Evolutionary conservation across 345 rosid genomes (phyloP).

Genomic region (Bruguiera sexangula): DNA sequence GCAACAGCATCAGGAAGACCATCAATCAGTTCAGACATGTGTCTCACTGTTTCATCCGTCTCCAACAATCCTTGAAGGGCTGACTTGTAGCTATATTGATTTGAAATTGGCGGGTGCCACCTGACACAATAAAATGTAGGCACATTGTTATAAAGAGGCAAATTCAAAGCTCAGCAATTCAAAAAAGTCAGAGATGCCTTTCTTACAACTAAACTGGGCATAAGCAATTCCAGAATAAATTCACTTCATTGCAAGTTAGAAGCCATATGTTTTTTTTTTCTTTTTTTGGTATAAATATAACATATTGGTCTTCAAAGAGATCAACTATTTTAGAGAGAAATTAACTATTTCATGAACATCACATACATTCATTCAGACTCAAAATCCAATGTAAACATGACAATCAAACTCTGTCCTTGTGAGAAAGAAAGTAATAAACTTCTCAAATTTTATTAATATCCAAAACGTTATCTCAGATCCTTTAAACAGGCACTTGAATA

Average conservation of each 20-base stretch:
- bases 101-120: slow-evolving; percentile 5
- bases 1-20: slow-evolving; percentile 94
- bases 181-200: neutral
- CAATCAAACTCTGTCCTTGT: neutral
- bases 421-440: too few species aligned
- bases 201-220: too few species aligned
- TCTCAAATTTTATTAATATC: too few species aligned
- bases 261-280: too few species aligned
- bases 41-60: slow-evolving; percentile 41
- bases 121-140: slow-evolving; percentile 26
- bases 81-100: slow-evolving; percentile 10
- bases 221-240: too few species aligned
- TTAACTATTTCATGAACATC: neutral
- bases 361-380: neutral
- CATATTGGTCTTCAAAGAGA: too few species aligned
- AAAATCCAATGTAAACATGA: neutral
- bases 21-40: slow-evolving; percentile 84
- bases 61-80: slow-evolving; percentile 16
- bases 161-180: neutral
- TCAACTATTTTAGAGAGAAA: neutral
- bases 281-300: too few species aligned
- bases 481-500: too few species aligned
- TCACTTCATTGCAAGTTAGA: too few species aligned
- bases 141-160: slow-evolving; percentile 4
- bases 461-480: too few species aligned